Evolutionary conservation across 1,139 yeast genomes (phyloP).

Genomic region (Hemisphaericaspora subhashii): DNA sequence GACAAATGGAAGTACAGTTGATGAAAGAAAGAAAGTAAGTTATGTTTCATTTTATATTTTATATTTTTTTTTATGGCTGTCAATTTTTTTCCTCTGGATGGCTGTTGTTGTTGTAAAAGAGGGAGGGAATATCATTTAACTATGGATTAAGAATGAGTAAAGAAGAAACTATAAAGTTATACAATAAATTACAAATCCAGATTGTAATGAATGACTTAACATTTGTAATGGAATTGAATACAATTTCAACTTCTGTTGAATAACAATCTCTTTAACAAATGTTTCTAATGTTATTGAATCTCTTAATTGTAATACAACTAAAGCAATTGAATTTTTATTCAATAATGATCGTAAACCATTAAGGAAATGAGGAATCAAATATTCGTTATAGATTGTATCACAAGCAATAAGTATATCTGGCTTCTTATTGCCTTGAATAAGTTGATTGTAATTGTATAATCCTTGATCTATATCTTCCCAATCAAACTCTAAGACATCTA

Average conservation of each 20-base stretch:
- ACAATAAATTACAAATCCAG: constrained; percentile 50
- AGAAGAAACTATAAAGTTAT: constrained; percentile 13
- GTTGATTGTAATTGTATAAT: constrained; percentile 17
- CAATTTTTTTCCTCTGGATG: not conserved
- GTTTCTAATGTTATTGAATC: constrained; percentile 51
- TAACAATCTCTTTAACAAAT: constrained; percentile 35
- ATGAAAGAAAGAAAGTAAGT: too few relatives aligned
- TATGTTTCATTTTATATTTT: too few relatives aligned
- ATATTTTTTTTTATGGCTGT: not conserved
- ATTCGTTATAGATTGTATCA: constrained; percentile 72
- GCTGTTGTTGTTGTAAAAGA: not conserved
- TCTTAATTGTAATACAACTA: constrained; percentile 58
- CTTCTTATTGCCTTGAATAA: constrained; percentile 5
- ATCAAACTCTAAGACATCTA: constrained; percentile 56
- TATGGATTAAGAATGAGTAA: not conserved
- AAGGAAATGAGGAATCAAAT: constrained; percentile 52
- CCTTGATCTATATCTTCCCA: constrained; percentile 59
- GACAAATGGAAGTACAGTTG: too few relatives aligned
- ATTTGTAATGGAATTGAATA: constrained; percentile 27
- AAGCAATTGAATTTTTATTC: constrained; percentile 31
- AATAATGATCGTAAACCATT: constrained; percentile 39
- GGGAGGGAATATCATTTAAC: not conserved
- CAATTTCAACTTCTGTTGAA: constrained; percentile 19
- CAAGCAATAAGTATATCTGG: constrained; percentile 60
- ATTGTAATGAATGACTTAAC: constrained; percentile 28